phyloP scores from a whole-genome alignment of 2,329 filamentous ascomycete species.

The Xylariaceae sp. region DNA sequence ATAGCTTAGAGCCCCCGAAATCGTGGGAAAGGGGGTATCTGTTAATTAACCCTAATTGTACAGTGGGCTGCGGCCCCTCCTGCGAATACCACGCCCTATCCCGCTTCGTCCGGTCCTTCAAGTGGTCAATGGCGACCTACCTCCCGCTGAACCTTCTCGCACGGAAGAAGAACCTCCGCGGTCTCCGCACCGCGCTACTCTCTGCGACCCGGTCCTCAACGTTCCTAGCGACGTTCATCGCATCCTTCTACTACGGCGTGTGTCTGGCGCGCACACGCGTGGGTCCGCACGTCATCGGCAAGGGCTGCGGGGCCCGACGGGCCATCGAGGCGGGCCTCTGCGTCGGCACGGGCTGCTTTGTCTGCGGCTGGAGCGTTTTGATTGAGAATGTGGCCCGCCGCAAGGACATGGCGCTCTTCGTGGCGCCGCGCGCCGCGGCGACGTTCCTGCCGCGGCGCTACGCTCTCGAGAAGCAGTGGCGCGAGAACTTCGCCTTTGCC shows the following conservation, averaged over 20 bases:
- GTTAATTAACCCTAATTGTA: not conserved
- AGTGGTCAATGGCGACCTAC: slow-evolving; percentile 76
- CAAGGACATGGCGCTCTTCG: slow-evolving; percentile 79
- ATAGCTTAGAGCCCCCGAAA: not conserved
- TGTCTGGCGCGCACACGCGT: slow-evolving; percentile 75
- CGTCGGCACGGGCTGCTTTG: slow-evolving; percentile 69
- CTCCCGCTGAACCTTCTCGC: slow-evolving; percentile 72
- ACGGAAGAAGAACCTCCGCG: slow-evolving; percentile 48
- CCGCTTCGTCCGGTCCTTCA: slow-evolving; percentile 70
- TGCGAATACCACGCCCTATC: slow-evolving; percentile 75
- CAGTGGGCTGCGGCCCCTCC: slow-evolving; percentile 67
- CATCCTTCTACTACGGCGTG: slow-evolving; percentile 82
- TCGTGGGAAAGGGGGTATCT: not conserved
- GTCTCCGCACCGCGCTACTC: slow-evolving; percentile 52
- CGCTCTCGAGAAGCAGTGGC: slow-evolving; percentile 62
- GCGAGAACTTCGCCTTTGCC: slow-evolving; percentile 68
- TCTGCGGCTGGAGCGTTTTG: slow-evolving; percentile 83
- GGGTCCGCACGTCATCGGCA: slow-evolving; percentile 69
- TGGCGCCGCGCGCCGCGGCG: slow-evolving; percentile 75
- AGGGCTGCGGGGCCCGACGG: slow-evolving; percentile 49
- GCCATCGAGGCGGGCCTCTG: slow-evolving; percentile 66
- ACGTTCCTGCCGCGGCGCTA: slow-evolving; percentile 76
- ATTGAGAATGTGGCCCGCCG: slow-evolving; percentile 67
- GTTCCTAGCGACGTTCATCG: slow-evolving; percentile 77
- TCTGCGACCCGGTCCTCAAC: slow-evolving; percentile 72